Percentiles rank a stretch among this genome's conserved stretches.
These are phyloP conservation scores for Trichosporon sp. DNA, from an alignment of 1,284 basidiomycete species.

Conservation along the genomic window DNA sequence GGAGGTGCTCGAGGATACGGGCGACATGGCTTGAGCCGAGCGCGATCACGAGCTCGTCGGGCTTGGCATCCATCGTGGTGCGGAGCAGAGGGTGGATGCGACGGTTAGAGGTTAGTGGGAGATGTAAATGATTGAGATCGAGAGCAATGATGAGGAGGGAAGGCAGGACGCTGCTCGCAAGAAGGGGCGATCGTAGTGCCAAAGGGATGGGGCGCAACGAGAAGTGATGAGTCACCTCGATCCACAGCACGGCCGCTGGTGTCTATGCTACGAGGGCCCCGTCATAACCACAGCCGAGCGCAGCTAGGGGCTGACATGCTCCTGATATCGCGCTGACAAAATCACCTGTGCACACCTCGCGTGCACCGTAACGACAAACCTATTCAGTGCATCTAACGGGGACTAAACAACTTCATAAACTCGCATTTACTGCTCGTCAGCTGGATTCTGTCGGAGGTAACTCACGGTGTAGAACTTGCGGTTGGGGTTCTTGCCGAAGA, in stretches of 20 bases:
- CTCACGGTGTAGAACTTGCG: slow-evolving; percentile 73
- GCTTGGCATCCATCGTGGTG: slow-evolving; percentile 3
- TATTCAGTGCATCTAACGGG: slow-evolving; percentile 19
- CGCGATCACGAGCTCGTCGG: slow-evolving; percentile 12
- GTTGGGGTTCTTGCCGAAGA: slow-evolving; percentile 84
- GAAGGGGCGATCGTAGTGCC: background rate
- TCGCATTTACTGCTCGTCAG: slow-evolving; percentile 10
- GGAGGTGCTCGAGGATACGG: slow-evolving; percentile 8
- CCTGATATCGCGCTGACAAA: no score
- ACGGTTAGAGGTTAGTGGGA: background rate
- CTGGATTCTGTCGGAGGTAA: background rate
- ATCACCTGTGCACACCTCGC: background rate
- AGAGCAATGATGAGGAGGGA: background rate
- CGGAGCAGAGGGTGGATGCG: background rate
- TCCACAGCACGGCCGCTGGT: slow-evolving; percentile 1
- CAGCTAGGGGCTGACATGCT: background rate
- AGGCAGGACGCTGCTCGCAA: background rate
- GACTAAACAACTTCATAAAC: slow-evolving; percentile 16
- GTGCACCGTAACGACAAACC: slow-evolving; percentile 5
- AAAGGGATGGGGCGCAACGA: background rate
- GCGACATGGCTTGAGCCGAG: slow-evolving; percentile 10
- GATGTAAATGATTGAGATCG: background rate
- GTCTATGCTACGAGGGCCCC: background rate
- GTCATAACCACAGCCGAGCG: background rate
- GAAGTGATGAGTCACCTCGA: background rate